A percentile compares a stretch with the other conserved stretches of the same genome.
phyloP scores from a whole-genome alignment of 2,329 filamentous ascomycete species.

The Colletotrichum sp. region DNA sequence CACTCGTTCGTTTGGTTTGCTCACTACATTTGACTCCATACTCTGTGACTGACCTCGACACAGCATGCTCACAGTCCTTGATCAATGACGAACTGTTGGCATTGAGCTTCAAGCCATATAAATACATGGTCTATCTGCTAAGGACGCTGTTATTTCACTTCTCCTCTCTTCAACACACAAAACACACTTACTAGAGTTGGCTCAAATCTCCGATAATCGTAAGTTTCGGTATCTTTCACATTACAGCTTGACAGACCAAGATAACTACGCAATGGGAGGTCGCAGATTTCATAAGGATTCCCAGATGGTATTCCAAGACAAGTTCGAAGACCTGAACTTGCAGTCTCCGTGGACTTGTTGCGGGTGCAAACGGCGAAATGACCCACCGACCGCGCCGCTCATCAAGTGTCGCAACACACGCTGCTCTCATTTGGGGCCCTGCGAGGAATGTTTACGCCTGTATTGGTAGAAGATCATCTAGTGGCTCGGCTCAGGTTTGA shows the following conservation, averaged over 20 bases:
- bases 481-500: not conserved
- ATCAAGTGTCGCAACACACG: rapidly evolving
- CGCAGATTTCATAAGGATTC: not conserved
- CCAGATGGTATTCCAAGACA: not conserved
- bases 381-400: rapidly evolving
- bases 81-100: not conserved
- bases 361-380: rapidly evolving
- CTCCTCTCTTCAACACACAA: not conserved
- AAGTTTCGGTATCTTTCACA: too few relatives aligned
- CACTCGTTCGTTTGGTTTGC: not conserved
- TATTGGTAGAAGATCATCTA: not conserved
- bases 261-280: not conserved
- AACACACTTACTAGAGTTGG: not conserved
- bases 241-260: not conserved
- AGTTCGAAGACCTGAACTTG: not conserved
- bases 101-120: not conserved
- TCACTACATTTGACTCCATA: not conserved
- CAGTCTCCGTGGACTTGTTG: not conserved
- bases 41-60: not conserved
- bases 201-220: not conserved
- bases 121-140: not conserved
- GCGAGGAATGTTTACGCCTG: not conserved
- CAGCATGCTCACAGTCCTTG: not conserved
- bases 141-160: not conserved
- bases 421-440: not conserved